Base-by-base conservation (phyloP, 495 filamentous ascomycete genomes). In the Trichoderma reesei region DNA sequence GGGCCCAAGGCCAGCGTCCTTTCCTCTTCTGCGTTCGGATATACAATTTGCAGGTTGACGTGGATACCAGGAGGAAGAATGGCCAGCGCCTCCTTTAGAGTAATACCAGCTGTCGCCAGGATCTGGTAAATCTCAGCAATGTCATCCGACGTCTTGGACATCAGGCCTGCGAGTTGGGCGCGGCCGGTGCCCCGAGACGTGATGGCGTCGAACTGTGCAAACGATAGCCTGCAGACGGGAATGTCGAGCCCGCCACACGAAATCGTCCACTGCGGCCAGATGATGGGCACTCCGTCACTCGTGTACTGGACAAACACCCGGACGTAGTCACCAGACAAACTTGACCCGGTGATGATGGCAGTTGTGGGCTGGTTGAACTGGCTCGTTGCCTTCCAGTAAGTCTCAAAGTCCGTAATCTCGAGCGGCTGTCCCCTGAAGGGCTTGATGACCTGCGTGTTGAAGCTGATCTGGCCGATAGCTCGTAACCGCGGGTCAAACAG, bases 321-420 rank as follows among this genome's bases (percentile, higher is more conserved):
- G 20, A 96, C 85, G 75, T 97, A 96, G 66, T 97, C 90, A 42
- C 94, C 94, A 34, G 90, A 90, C 65, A 98, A 73, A 75, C 93
- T 97, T 36, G 95, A 98, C 7, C 94, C 94, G 2, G 94, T 98
- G 36, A 98, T 90, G 38, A 97, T 84, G 48, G 89, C 88, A 71
- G 80, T 92, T 51, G 90, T 88, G 62, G 90, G 88, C 16, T 85
- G 84, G 70, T 96, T 90, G 51, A 92, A 78, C 65, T 95, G 90
- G 69, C 90, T 96, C 5, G 95, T 98, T 1, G 92, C 93, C 75
- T 96, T 98, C 94, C 94, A 98, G 75, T 98, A 98, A 3, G 94
- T 98, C 63, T 96, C 94, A 71, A 98, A 98, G 68, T 96, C 90
- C 1, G 93, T 95, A 62, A 98, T 96, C 72, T 98, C 95, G 42